Conservation (phyloP, 495 filamentous ascomycete genomes). For the Podospora pseudoanserina region DNA sequence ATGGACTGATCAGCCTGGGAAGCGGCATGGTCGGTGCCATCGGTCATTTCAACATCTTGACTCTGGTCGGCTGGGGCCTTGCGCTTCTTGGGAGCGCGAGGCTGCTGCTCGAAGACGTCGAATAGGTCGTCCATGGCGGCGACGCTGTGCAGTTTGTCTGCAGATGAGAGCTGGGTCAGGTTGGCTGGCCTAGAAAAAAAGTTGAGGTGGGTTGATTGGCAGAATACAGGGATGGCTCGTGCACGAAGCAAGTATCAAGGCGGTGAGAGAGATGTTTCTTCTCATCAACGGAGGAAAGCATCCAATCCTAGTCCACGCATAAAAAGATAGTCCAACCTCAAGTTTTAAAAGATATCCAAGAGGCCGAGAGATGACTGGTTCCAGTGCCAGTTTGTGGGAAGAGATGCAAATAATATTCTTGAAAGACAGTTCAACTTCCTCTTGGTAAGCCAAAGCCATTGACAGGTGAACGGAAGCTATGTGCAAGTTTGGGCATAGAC, state of each 20-base stretch:
- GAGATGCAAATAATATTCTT: too few species aligned
- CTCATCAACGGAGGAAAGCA: too few species aligned
- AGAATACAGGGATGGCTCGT: background rate
- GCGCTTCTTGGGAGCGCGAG: conserved; percentile 60
- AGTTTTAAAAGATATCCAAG: too few species aligned
- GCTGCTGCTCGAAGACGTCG: conserved; percentile 72
- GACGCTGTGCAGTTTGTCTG: conserved; percentile 1
- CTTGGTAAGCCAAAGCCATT: too few species aligned
- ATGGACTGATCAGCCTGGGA: conserved; percentile 13
- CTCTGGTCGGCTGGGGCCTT: conserved; percentile 53
- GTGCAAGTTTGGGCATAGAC: too few species aligned
- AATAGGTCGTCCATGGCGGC: conserved; percentile 73
- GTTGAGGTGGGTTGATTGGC: background rate
- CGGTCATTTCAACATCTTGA: conserved; percentile 56
- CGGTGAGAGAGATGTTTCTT: background rate
- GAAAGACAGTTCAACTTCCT: too few species aligned
- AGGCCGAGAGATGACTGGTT: too few species aligned
- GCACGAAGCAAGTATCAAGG: background rate
- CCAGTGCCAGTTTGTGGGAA: too few species aligned
- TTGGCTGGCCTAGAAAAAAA: conserved; percentile 1
- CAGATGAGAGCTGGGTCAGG: background rate
- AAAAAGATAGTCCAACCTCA: too few species aligned
- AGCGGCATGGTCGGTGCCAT: conserved; percentile 28
- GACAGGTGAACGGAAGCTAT: too few species aligned
- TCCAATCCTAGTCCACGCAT: too few species aligned